A percentile compares a stretch with the other conserved stretches of the same genome.
These are phyloP conservation scores for Aciculoconidium aculeatum DNA, from an alignment of 805 yeast genomes.

Conservation along the genomic window DNA sequence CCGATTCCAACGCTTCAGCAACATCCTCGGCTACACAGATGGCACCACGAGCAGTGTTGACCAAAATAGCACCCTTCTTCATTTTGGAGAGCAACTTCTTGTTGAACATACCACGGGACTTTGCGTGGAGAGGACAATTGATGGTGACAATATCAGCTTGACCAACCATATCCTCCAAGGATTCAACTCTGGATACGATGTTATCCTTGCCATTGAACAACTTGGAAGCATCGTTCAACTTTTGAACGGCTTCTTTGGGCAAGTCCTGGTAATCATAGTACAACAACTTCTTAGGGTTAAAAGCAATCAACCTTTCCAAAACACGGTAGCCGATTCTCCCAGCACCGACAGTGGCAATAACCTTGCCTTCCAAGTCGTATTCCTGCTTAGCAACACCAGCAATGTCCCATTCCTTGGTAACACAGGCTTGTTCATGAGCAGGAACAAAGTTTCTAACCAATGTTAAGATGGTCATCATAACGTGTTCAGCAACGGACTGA, in stretches of 20 bases:
- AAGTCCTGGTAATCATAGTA: conserved; percentile 71
- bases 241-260: conserved; percentile 24
- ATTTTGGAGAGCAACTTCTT: conserved; percentile 52
- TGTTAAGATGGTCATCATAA: conserved; percentile 17
- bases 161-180: conserved; percentile 58
- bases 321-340: conserved; percentile 79
- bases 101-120: conserved; percentile 62
- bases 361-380: conserved; percentile 68
- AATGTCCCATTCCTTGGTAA: conserved; percentile 17
- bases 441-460: conserved; percentile 19
- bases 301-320: conserved; percentile 63
- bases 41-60: conserved; percentile 45
- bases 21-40: conserved; percentile 68
- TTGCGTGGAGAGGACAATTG: conserved; percentile 72
- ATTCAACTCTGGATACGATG: conserved; percentile 54
- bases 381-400: conserved; percentile 55
- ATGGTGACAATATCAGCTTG: conserved; percentile 70
- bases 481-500: conserved; percentile 73
- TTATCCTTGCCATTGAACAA: conserved; percentile 46
- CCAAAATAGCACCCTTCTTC: conserved; percentile 13
- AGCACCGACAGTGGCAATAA: conserved; percentile 69
- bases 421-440: conserved; percentile 15
- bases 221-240: conserved; percentile 31
- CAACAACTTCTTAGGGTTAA: conserved; percentile 66
- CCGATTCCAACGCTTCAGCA: conserved; percentile 64